Evolutionary conservation across 2,329 filamentous ascomycete species (phyloP).

Genomic region (Nemania diffusa): DNA sequence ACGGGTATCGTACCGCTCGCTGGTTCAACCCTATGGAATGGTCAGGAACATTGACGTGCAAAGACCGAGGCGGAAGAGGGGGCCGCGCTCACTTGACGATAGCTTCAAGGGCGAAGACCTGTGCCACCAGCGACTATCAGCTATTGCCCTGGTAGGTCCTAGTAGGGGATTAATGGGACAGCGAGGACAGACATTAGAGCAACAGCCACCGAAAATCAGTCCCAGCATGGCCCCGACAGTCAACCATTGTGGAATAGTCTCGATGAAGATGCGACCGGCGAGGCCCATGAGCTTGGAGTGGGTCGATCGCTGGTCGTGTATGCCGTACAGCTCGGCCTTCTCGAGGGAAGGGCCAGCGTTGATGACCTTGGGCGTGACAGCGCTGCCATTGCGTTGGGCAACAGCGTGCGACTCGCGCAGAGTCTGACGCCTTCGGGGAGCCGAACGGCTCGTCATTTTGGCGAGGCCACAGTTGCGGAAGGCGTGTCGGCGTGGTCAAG

Average conservation of each 20-base stretch:
- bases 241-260: conserved; percentile 71
- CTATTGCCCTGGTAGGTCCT: conserved; percentile 6
- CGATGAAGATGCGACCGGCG: conserved; percentile 64
- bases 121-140: conserved; percentile 47
- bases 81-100: conserved; percentile 82
- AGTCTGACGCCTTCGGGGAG: conserved; percentile 57
- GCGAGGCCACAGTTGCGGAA: conserved; percentile 41
- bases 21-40: conserved; percentile 74
- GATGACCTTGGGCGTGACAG: conserved; percentile 61
- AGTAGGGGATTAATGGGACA: neutral
- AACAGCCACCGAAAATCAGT: conserved; percentile 95
- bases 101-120: conserved; percentile 96
- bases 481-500: conserved; percentile 32
- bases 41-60: conserved; percentile 38
- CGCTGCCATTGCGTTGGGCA: conserved; percentile 52
- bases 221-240: conserved; percentile 75
- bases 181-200: conserved; percentile 75
- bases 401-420: conserved; percentile 58
- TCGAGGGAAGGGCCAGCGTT: conserved; percentile 64
- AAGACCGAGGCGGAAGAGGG: conserved; percentile 29
- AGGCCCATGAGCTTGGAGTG: conserved; percentile 62
- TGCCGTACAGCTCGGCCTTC: conserved; percentile 65
- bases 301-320: conserved; percentile 62
- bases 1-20: conserved; percentile 72
- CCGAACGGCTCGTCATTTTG: conserved; percentile 56